These are phyloP conservation scores for Wallacemonas sp. DNA, from an alignment of 208 protist genomes.

Conservation along the genomic window DNA sequence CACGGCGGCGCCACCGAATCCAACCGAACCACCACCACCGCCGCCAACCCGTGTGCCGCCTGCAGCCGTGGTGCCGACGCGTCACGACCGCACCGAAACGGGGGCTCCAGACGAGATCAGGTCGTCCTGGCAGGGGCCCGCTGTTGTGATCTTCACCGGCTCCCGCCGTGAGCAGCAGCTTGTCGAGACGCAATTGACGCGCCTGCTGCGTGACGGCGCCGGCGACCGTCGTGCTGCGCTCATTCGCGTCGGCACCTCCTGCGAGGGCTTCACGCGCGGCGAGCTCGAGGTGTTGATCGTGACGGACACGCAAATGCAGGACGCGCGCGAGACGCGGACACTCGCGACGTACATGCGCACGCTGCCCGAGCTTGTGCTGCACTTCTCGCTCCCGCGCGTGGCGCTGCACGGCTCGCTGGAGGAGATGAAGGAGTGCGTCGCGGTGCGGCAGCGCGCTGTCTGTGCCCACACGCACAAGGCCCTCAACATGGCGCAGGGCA, in stretches of 20 bases:
- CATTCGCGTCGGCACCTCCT: slow-evolving; percentile 36
- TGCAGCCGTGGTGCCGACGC: background rate
- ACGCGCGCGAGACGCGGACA: slow-evolving; percentile 26
- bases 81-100: no score
- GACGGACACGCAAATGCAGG: slow-evolving; percentile 52
- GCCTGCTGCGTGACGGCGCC: slow-evolving; percentile 24
- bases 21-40: background rate
- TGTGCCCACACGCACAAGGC: slow-evolving; percentile 23
- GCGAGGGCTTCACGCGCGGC: slow-evolving; percentile 31
- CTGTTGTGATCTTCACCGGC: slow-evolving; percentile 50
- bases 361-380: slow-evolving; percentile 35
- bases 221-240: slow-evolving; percentile 16
- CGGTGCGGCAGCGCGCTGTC: slow-evolving; percentile 34
- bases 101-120: no score
- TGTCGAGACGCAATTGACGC: slow-evolving; percentile 32
- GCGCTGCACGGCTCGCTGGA: slow-evolving; percentile 44
- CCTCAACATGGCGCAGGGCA: slow-evolving; percentile 4
- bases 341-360: slow-evolving; percentile 21
- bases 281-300: slow-evolving; percentile 55
- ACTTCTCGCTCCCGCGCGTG: slow-evolving; percentile 58
- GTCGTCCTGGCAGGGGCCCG: slow-evolving; percentile 11
- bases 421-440: slow-evolving; percentile 47
- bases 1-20: background rate
- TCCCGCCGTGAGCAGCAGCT: slow-evolving; percentile 62
- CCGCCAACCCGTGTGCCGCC: background rate